Evolutionary conservation across 208 protist species (phyloP).

Genomic region (Acanthamoeba castellanii): DNA sequence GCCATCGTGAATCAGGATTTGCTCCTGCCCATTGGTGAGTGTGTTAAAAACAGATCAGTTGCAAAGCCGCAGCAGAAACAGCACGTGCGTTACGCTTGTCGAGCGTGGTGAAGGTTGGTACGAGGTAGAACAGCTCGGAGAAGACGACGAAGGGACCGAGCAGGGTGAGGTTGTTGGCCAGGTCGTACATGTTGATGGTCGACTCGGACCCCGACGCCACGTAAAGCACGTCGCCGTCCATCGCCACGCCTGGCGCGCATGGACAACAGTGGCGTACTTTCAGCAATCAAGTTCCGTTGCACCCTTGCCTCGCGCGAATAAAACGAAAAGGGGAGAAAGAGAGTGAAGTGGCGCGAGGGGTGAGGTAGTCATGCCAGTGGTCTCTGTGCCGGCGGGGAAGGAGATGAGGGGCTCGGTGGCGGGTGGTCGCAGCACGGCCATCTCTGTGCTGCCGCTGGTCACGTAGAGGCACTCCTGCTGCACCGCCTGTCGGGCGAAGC

Average conservation of each 20-base stretch:
- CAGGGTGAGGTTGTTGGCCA: background rate
- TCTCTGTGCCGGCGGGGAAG: constrained; percentile 15
- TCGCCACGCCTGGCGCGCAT: background rate
- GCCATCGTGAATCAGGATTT: background rate
- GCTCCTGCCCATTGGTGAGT: background rate
- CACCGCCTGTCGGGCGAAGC: no score
- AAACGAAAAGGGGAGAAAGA: background rate
- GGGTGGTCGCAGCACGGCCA: background rate
- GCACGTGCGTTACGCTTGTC: no score
- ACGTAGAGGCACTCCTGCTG: background rate
- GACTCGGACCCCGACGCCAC: background rate
- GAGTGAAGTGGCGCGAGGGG: background rate
- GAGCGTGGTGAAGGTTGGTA: background rate
- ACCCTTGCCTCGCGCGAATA: no score
- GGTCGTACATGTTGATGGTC: constrained; percentile 19
- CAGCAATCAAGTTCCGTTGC: no score
- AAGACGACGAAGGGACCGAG: constrained; percentile 6
- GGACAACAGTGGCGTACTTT: no score
- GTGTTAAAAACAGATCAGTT: background rate
- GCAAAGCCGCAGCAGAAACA: background rate
- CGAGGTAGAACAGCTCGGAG: background rate
- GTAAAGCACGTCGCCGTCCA: background rate
- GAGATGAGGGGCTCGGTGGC: background rate
- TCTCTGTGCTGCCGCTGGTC: background rate
- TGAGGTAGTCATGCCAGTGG: background rate